Base-by-base conservation (phyloP, 169 alveolate species). In the Plasmodium gonderi region DNA sequence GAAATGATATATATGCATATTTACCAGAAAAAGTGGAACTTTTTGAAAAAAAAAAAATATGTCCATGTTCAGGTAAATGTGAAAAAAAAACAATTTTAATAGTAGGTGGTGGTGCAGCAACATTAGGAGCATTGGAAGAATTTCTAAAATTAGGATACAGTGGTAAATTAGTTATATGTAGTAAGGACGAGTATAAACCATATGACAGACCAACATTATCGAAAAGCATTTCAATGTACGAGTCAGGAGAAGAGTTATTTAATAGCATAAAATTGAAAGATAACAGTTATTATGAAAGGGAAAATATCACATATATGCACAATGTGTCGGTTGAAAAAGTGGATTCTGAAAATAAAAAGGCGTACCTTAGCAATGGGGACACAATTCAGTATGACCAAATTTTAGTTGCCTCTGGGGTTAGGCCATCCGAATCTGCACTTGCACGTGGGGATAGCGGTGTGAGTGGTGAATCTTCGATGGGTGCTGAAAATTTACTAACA, bases 101-200 rank as follows among this genome's bases (percentile, higher is more conserved):
- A 14, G 95, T 97, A n/a, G 98, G 98, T 0, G 98, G 97, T 0
- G 98, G 98, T 11, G 97, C 98, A 2, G 98, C 98, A 42, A 97
- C 97, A 0, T 91, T 87, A 49, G 96, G 98, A 2, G 98, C 98
- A 4, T 95, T 95, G 1, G 98, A 96, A 79, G 94, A 98, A 17
- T 91, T 97, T 60, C 85, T 97, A 2, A 77, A 92, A n/a, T 91
- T 94, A 65, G 98, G 98, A 23, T 97, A 87, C 77, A 64, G 79
- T n/a, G 98, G 97, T 12, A 91, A 44, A 44, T 69, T 74, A 17
- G 67, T 80, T 20, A 49, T 91, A 26, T 94, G 90, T 44, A 76
- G 79, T 68, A 79, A 79, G 45, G 97, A 95, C 79, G 9, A 42
- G 1, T 83, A 94, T 75, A 79, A 93, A 45, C 97, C 97, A 8